Evolutionary conservation across 306 rosid species (phyloP), one percentile per base, ranked within the genome.

Genomic region (Acacia acuminata): DNA sequence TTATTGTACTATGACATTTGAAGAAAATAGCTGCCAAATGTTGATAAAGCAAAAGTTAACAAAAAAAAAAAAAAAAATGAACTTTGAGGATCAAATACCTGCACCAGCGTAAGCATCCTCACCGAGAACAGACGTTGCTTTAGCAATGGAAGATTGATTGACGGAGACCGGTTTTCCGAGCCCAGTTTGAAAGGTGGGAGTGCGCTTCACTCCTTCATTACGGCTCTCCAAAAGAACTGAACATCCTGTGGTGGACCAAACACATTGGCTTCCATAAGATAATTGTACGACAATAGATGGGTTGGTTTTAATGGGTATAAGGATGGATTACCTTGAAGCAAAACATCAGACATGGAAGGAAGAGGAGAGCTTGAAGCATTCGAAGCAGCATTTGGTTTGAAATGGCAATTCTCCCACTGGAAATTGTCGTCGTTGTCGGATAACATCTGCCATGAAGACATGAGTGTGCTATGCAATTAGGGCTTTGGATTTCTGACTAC

Each of bases 181-280:
- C 43, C 89, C 94, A 30, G 87, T 90, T 38, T 66, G 84, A 53
- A 90, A 90, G 88, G 76, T 75, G 40, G 90, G 86, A 66, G 83
- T 43, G 30, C 47, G 66, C n/a, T 58, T 81, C 15, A 38, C 77
- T 8, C 73, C 77, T 47, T 61, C 85, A 19, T 50, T 75, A 15
- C 72, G 67, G 71, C 72, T 84, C 79, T 84, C 88, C 72, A 71
- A 80, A 69, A 85, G 80, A 81, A 81, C 77, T 40, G 94, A 87
- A 69, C 89, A 87, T 27, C 89, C 91, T 85, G 80, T 19, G 14
- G 66, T 88, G 82, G 13, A 51, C 25, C 63, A 72, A 47, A 27
- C 45, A 9, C 44, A 27, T 15, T 3, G 16, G 45, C 36, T 30
- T 30, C 1, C 8, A 30, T 27, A 50, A 27, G 64, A 73, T 16